Conservation (phyloP, 2,329 filamentous ascomycete genomes). For the Elsinoe necatrix region DNA sequence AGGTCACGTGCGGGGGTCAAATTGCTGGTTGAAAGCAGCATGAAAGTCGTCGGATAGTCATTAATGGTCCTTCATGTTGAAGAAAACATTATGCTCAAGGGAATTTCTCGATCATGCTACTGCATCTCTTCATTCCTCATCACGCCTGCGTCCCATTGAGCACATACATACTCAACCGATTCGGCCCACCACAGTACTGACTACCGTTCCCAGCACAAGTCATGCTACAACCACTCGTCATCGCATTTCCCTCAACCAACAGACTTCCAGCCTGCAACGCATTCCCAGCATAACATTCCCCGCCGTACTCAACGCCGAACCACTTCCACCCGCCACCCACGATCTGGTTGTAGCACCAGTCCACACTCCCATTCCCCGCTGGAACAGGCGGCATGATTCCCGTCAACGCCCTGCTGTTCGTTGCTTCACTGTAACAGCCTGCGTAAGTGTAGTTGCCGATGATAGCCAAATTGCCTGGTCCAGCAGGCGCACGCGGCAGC, state of each 20-base stretch:
- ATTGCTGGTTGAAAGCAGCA: neutral
- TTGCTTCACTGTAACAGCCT: slow-evolving; percentile 26
- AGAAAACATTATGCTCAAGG: neutral
- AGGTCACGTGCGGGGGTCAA: neutral
- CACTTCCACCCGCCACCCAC: slow-evolving; percentile 24
- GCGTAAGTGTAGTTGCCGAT: slow-evolving; percentile 17
- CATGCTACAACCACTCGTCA: slow-evolving; percentile 21
- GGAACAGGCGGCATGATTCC: slow-evolving; percentile 20
- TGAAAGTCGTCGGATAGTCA: no score
- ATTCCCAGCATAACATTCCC: slow-evolving; percentile 31
- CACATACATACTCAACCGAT: slow-evolving; percentile 24
- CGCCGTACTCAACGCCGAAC: slow-evolving; percentile 33
- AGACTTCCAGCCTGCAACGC: slow-evolving; percentile 10
- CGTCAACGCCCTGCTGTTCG: slow-evolving; percentile 23
- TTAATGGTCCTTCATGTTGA: neutral
- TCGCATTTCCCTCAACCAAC: neutral
- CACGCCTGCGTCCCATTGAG: neutral
- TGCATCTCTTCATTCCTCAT: neutral
- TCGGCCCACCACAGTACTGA: slow-evolving; percentile 26
- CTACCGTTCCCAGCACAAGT: slow-evolving; percentile 22
- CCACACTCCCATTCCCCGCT: neutral
- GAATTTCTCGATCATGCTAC: neutral
- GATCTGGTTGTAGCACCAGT: neutral
- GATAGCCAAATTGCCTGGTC: neutral
- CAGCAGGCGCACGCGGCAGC: slow-evolving; percentile 4